Evolutionary conservation across 768 basidiomycete genomes (phyloP).

Genomic region (Agaricus subrufescens): DNA sequence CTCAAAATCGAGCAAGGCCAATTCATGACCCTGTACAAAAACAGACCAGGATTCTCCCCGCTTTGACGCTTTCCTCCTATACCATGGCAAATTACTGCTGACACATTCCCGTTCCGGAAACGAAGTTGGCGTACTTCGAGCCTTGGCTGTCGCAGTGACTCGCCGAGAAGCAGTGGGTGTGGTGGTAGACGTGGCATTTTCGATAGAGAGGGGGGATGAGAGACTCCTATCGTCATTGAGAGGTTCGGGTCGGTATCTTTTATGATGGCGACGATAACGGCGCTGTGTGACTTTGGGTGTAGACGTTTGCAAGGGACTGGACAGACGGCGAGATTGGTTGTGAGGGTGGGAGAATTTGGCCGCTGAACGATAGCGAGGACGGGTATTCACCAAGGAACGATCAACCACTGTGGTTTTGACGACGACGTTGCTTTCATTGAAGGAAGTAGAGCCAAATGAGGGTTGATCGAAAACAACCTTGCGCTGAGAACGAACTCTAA

Average conservation of each 20-base stretch:
- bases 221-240: no score
- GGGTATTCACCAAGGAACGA: constrained; percentile 1
- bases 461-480: not conserved
- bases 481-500: constrained; percentile 12
- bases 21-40: not conserved
- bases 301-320: not conserved
- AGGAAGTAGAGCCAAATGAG: not conserved
- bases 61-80: not conserved
- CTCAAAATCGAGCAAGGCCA: not conserved
- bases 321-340: not conserved
- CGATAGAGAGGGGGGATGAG: no score
- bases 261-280: not conserved
- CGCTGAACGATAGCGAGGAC: constrained; percentile 3
- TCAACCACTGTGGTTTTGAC: constrained; percentile 3
- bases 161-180: not conserved
- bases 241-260: not conserved
- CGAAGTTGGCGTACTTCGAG: not conserved
- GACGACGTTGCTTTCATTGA: not conserved
- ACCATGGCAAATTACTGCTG: not conserved
- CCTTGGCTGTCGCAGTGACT: not conserved
- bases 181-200: no score
- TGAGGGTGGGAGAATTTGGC: not conserved
- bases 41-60: not conserved
- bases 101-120: not conserved
- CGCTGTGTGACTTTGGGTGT: not conserved